A percentile compares a stretch with the other conserved stretches of the same genome.
phyloP scores from a whole-genome alignment of 2,329 filamentous ascomycete genomes.

The Colletotrichum sp. region DNA sequence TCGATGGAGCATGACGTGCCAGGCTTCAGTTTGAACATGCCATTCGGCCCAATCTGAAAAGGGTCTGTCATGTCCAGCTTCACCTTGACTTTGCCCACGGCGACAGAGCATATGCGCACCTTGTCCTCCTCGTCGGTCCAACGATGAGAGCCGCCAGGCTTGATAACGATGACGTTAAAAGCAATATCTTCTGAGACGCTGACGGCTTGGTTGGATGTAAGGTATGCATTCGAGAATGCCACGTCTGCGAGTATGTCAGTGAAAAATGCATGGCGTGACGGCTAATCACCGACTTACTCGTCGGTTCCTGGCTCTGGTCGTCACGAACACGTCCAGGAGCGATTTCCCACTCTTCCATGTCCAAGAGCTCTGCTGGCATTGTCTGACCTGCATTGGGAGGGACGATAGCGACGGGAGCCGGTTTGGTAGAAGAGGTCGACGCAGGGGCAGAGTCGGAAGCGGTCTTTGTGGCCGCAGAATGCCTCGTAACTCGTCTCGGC shows the following conservation, averaged over 20 bases:
- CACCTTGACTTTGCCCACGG: conserved; percentile 44
- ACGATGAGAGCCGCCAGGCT: conserved; percentile 38
- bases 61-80: conserved; percentile 36
- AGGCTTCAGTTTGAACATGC: conserved; percentile 47
- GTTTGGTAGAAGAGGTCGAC: not conserved
- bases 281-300: conserved; percentile 35
- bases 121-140: conserved; percentile 33
- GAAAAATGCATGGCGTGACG: no score
- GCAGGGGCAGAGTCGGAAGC: not conserved
- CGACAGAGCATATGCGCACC: conserved; percentile 44
- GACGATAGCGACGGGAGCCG: not conserved
- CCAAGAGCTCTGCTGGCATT: conserved; percentile 17
- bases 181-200: conserved; percentile 39
- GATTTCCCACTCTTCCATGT: conserved; percentile 51
- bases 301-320: conserved; percentile 22
- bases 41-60: conserved; percentile 47
- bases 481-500: not conserved
- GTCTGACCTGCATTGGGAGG: not conserved
- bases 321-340: conserved; percentile 45
- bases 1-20: conserved; percentile 40
- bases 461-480: not conserved
- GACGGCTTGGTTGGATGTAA: conserved; percentile 40
- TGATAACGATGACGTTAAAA: conserved; percentile 46
- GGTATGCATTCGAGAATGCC: conserved; percentile 48
- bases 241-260: conserved; percentile 34